These are phyloP conservation scores for Colletotrichum chrysophilum DNA, from an alignment of 2,329 filamentous ascomycete genomes.

Conservation along the genomic window DNA sequence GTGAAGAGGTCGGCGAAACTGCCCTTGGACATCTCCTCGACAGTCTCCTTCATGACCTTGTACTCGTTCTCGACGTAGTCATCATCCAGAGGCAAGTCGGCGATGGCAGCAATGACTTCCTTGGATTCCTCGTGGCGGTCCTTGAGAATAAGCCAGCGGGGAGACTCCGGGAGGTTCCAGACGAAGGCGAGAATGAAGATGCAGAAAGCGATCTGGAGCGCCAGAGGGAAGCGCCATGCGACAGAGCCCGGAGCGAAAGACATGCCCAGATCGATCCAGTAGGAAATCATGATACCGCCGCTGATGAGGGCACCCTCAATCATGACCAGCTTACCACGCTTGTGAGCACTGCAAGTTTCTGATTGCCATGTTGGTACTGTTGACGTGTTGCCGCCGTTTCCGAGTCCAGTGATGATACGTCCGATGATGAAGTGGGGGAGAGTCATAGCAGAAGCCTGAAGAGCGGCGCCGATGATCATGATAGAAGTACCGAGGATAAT, in stretches of 20 bases:
- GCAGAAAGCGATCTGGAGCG: conserved; percentile 63
- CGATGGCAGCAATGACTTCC: conserved; percentile 46
- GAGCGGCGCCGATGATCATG: conserved; percentile 49
- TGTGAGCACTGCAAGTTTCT: conserved; percentile 61
- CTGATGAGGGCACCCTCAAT: conserved; percentile 65
- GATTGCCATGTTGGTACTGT: conserved; percentile 66
- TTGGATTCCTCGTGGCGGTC: conserved; percentile 47
- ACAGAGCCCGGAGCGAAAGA: conserved; percentile 55
- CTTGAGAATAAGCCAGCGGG: conserved; percentile 46
- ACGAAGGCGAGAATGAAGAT: conserved; percentile 60
- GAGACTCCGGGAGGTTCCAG: conserved; percentile 59
- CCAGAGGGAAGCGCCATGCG: conserved; percentile 66
- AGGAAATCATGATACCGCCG: conserved; percentile 60
- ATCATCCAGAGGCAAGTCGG: conserved; percentile 47
- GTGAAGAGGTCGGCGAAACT: conserved; percentile 64
- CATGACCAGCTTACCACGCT: conserved; percentile 66
- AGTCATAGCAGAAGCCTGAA: conserved; percentile 49
- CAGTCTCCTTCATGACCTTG: conserved; percentile 61
- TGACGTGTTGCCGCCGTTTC: conserved; percentile 43
- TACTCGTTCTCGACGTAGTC: conserved; percentile 61
- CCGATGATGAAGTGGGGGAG: conserved; percentile 62
- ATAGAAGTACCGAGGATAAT: conserved; percentile 46
- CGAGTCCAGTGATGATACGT: conserved; percentile 47
- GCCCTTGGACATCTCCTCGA: conserved; percentile 64
- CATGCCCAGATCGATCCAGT: conserved; percentile 66